Conservation (phyloP, 441 rosid genomes). For the Manihot esculenta region DNA sequence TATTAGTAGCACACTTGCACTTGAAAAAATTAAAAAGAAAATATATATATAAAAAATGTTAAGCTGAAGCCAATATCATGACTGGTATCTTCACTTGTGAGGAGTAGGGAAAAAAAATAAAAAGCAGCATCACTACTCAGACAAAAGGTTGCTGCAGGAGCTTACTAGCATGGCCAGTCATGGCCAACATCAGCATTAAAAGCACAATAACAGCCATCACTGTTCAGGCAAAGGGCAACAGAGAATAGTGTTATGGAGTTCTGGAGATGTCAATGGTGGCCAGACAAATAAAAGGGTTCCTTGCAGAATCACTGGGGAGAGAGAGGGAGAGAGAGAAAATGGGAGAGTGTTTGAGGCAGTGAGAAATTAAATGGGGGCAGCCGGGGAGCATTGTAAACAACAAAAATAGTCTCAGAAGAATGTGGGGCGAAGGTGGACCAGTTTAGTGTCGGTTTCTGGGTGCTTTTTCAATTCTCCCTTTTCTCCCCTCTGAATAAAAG, state of each 20-base stretch:
- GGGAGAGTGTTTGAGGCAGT: background rate
- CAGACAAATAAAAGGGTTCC: conserved; percentile 21
- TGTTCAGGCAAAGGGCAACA: conserved; percentile 7
- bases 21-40: background rate
- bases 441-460: conserved; percentile 27
- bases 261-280: conserved; percentile 9
- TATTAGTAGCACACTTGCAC: background rate
- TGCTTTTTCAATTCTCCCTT: background rate
- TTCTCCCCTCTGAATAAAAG: background rate
- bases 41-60: too few relatives aligned
- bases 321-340: conserved; percentile 10
- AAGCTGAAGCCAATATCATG: background rate
- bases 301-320: conserved; percentile 21
- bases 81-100: background rate
- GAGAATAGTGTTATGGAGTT: background rate
- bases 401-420: conserved; percentile 9
- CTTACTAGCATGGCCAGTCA: conserved; percentile 76
- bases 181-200: conserved; percentile 53
- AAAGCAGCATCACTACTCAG: background rate
- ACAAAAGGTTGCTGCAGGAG: background rate
- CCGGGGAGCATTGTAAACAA: background rate
- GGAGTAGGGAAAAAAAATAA: background rate
- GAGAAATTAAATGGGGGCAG: background rate
- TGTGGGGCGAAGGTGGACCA: conserved; percentile 26
- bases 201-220: conserved; percentile 51